Base-by-base conservation (phyloP, 1,139 yeast species). In the Wickerhamomyces sp. region DNA sequence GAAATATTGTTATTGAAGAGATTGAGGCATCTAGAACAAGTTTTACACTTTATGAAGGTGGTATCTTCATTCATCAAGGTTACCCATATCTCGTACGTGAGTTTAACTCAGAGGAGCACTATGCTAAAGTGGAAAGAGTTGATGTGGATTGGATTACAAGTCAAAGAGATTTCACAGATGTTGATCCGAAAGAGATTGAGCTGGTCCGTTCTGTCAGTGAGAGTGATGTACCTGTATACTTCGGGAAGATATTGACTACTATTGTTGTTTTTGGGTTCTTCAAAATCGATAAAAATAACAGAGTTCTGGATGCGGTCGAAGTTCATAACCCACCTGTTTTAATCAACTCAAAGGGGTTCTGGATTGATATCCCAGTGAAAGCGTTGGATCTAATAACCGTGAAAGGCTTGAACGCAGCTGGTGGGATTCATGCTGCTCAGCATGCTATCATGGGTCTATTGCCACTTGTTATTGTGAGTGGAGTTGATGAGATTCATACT, bases 361-460 rank as follows among this genome's bases (percentile, higher is more conserved):
- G 97, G 98, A 72, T 92, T 15, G 96, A 92, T 58, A 72, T 92
- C 1, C 95, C 97, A 0, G 55, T 61, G 3, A 53, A 55, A 12
- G 83, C 88, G 0, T 57, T 90, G n/a, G 77, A 77, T 3, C 47
- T 79, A 2, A 67, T 90, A 21, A 64, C 68, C 4, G 61, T 59
- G 2, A 86, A 88, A 48, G 54, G 67, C 3, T 63, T 92, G 32
- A 83, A 78, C 31, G 64, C 81, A 2, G 92, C 97, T 0, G 98
- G 88, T 3, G 95, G 94, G 0, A 87, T 92, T n/a, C 99, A 94
- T 64, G 97, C 95, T 6, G 95, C 96, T 0, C 94, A 89, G 50
- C 99, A 92, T 65, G 88, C 88, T 0, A 65, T 90, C 1, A 81
- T 88, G 74, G 83, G 84, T 36, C 71, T 85, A 47, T 59, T 89